These are phyloP conservation scores for Piper longum DNA, from an alignment of 164 flowering plant genomes.

Conservation along the genomic window DNA sequence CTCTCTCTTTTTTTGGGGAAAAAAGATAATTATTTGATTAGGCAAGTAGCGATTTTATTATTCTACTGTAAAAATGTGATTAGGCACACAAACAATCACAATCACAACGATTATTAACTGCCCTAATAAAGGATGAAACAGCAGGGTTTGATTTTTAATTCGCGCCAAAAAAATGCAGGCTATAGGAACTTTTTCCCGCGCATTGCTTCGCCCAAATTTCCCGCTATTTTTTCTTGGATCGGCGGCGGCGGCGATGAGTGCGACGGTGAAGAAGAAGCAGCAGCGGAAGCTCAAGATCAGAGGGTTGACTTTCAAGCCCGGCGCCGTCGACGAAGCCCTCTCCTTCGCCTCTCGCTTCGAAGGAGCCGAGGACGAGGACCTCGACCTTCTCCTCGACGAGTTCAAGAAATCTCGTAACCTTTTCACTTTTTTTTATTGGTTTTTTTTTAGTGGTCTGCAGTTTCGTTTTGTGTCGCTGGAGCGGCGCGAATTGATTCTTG, in stretches of 20 bases:
- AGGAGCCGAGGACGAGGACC: slow-evolving; percentile 61
- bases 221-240: not conserved
- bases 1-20: too few relatives aligned
- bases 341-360: slow-evolving; percentile 39
- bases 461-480: not conserved
- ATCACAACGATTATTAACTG: too few relatives aligned
- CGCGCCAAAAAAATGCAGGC: too few relatives aligned
- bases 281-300: slow-evolving; percentile 65
- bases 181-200: too few relatives aligned
- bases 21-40: too few relatives aligned
- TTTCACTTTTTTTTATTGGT: not conserved
- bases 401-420: slow-evolving; percentile 45
- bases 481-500: not conserved
- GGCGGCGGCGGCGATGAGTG: not conserved
- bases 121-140: too few relatives aligned
- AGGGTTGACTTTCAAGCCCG: slow-evolving; percentile 56
- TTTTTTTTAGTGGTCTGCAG: not conserved
- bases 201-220: too few relatives aligned
- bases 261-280: slow-evolving; percentile 31
- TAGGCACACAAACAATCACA: too few relatives aligned
- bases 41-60: too few relatives aligned
- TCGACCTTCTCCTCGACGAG: slow-evolving; percentile 78
- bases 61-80: too few relatives aligned
- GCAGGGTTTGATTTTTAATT: too few relatives aligned
- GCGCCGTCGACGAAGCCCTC: slow-evolving; percentile 56